Evolutionary conservation across 1,139 yeast genomes (phyloP).

Genomic region (Saccharomyces pastorianus): DNA sequence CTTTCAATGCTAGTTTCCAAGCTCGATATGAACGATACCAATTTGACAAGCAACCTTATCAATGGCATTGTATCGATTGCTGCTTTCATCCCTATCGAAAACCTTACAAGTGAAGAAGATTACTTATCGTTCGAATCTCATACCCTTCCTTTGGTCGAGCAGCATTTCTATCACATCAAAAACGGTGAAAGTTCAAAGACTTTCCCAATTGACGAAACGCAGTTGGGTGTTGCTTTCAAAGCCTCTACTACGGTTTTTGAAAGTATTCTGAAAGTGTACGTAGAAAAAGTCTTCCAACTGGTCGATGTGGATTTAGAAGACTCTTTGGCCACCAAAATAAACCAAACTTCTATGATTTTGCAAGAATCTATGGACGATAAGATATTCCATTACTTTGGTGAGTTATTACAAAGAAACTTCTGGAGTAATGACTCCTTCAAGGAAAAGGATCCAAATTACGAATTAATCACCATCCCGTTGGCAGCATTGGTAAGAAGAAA

Average conservation of each 20-base stretch:
- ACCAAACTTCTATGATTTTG: constrained; percentile 60
- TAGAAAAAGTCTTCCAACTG: constrained; percentile 53
- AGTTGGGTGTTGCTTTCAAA: constrained; percentile 50
- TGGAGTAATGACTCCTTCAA: constrained; percentile 56
- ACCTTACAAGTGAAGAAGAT: constrained; percentile 35
- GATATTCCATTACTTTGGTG: constrained; percentile 36
- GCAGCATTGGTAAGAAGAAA: constrained; percentile 62
- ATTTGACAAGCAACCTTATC: constrained; percentile 62
- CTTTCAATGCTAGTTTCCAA: constrained; percentile 68
- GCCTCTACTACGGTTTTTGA: constrained; percentile 72
- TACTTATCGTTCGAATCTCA: constrained; percentile 52
- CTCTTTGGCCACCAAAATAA: constrained; percentile 36
- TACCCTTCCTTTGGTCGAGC: constrained; percentile 47
- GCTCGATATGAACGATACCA: constrained; percentile 80
- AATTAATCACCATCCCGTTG: constrained; percentile 48
- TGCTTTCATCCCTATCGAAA: constrained; percentile 63
- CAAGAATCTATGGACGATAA: constrained; percentile 66
- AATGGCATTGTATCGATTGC: constrained; percentile 66
- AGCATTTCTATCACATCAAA: constrained; percentile 49
- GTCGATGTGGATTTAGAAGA: constrained; percentile 70
- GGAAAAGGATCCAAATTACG: constrained; percentile 28
- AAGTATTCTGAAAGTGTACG: constrained; percentile 49
- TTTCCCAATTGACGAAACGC: constrained; percentile 36
- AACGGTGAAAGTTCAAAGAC: constrained; percentile 20
- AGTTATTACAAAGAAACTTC: constrained; percentile 46